Percentiles rank a stretch among this genome's conserved stretches.
phyloP scores from a whole-genome alignment of 495 filamentous ascomycete species.

The Podospora pseudopauciseta region DNA sequence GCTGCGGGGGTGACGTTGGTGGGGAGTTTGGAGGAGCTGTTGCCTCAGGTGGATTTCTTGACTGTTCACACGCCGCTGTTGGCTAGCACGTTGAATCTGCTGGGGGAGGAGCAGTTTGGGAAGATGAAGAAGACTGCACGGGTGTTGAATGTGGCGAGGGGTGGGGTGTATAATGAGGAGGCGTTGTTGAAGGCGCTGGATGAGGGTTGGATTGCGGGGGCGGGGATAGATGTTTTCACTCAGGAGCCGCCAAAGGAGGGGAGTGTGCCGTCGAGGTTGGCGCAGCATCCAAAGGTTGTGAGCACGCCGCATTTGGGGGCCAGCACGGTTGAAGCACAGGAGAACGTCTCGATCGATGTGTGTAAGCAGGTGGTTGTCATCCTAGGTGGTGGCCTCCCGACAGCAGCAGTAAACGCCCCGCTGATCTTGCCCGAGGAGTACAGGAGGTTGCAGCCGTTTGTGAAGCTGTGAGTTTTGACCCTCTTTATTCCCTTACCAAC shows the following conservation, averaged over 20 bases:
- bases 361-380: constrained; percentile 70
- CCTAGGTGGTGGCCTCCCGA: constrained; percentile 60
- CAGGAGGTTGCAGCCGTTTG: constrained; percentile 64
- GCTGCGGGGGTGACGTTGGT: constrained; percentile 53
- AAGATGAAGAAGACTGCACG: constrained; percentile 64
- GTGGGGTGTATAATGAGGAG: constrained; percentile 70
- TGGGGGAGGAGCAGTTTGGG: constrained; percentile 56
- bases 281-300: constrained; percentile 60
- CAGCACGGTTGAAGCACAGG: constrained; percentile 71
- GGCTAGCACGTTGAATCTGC: constrained; percentile 63
- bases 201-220: constrained; percentile 63
- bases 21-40: constrained; percentile 51
- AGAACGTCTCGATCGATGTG: constrained; percentile 70
- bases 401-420: constrained; percentile 68
- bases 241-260: constrained; percentile 54
- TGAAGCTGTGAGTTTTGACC: constrained; percentile 40
- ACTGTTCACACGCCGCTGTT: constrained; percentile 74
- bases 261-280: constrained; percentile 51
- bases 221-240: constrained; percentile 73
- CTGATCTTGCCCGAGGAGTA: constrained; percentile 71
- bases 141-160: constrained; percentile 67
- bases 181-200: constrained; percentile 65
- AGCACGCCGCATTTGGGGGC: constrained; percentile 71
- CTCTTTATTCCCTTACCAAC: not conserved
- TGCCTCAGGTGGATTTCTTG: constrained; percentile 63